Evolutionary conservation across 1,139 yeast species (phyloP).

Genomic region (Taphrina betulina): DNA sequence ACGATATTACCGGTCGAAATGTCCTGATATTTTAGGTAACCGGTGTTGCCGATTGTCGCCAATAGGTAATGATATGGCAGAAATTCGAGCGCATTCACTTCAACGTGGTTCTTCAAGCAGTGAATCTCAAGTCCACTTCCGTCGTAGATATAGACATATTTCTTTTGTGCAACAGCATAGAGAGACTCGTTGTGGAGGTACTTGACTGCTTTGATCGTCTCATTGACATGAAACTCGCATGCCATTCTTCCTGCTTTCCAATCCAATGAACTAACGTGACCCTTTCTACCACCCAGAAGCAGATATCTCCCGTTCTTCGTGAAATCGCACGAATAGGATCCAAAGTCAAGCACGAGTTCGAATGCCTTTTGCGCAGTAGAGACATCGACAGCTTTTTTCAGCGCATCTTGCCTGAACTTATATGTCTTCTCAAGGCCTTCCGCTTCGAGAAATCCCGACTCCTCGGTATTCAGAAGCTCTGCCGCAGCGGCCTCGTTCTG

Average conservation of each 20-base stretch:
- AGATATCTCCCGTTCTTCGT: slow-evolving; percentile 84
- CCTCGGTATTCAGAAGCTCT: slow-evolving; percentile 79
- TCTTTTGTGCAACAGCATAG: slow-evolving; percentile 96
- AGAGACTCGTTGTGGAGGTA: slow-evolving; percentile 88
- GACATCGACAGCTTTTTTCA: slow-evolving; percentile 73
- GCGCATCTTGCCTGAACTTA: slow-evolving; percentile 79
- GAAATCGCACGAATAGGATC: slow-evolving; percentile 82
- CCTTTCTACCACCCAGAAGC: slow-evolving; percentile 82
- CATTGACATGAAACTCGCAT: slow-evolving; percentile 80
- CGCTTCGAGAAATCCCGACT: slow-evolving; percentile 81
- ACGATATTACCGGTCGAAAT: slow-evolving; percentile 89
- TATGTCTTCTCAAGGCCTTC: slow-evolving; percentile 91
- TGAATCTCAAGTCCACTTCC: slow-evolving; percentile 89
- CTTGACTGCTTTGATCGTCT: slow-evolving; percentile 86
- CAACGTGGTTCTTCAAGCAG: slow-evolving; percentile 84
- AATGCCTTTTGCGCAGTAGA: slow-evolving; percentile 62
- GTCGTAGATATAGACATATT: slow-evolving; percentile 89
- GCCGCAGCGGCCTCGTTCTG: slow-evolving; percentile 79
- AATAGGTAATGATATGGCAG: slow-evolving; percentile 88
- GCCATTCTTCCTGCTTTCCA: slow-evolving; percentile 85
- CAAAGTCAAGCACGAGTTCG: slow-evolving; percentile 73
- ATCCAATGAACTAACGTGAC: slow-evolving; percentile 94
- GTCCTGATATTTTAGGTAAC: slow-evolving; percentile 87
- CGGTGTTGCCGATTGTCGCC: slow-evolving; percentile 64
- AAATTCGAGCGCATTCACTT: slow-evolving; percentile 77